These are phyloP conservation scores for Castanopsis chinensis DNA, from an alignment of 306 rosid species.

Conservation along the genomic window DNA sequence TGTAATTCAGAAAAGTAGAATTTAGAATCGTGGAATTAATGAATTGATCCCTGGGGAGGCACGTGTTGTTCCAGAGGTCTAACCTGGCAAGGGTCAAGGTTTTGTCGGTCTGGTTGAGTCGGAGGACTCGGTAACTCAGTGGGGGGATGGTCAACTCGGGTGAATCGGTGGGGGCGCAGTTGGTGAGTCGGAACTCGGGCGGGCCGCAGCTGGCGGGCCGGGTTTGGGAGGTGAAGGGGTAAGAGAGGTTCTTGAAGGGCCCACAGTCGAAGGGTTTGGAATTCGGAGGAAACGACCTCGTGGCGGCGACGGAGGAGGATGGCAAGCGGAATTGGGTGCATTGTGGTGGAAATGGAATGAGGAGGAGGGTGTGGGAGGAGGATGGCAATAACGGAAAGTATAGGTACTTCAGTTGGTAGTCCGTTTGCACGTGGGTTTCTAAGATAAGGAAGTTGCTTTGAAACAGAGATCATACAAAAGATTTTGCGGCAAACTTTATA, in stretches of 20 bases:
- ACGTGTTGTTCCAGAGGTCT: constrained; percentile 63
- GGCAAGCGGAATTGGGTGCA: too few relatives aligned
- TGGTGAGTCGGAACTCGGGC: constrained; percentile 36
- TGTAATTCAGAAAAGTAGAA: constrained; percentile 33
- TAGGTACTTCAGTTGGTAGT: too few relatives aligned
- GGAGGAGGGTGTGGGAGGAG: too few relatives aligned
- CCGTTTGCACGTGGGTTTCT: too few relatives aligned
- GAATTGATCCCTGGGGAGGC: constrained; percentile 8
- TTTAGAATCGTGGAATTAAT: constrained; percentile 41
- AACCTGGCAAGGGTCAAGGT: constrained; percentile 38
- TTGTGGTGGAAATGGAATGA: too few relatives aligned
- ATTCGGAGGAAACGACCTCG: too few relatives aligned
- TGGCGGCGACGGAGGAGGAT: too few relatives aligned
- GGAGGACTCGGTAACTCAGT: constrained; percentile 40
- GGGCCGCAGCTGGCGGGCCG: constrained; percentile 53
- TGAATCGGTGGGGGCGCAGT: constrained; percentile 13
- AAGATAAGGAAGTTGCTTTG: too few relatives aligned
- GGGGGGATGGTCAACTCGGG: constrained; percentile 33
- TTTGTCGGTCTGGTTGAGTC: constrained; percentile 13
- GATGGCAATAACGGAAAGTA: too few relatives aligned
- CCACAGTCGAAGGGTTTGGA: too few relatives aligned
- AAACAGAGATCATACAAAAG: too few relatives aligned
- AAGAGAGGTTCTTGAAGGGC: constrained; percentile 33
- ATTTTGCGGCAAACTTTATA: too few relatives aligned
- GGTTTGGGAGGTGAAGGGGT: constrained; percentile 43